These are phyloP conservation scores for Pseudogymnoascus pannorum DNA, from an alignment of 2,329 filamentous ascomycete genomes.

Conservation along the genomic window DNA sequence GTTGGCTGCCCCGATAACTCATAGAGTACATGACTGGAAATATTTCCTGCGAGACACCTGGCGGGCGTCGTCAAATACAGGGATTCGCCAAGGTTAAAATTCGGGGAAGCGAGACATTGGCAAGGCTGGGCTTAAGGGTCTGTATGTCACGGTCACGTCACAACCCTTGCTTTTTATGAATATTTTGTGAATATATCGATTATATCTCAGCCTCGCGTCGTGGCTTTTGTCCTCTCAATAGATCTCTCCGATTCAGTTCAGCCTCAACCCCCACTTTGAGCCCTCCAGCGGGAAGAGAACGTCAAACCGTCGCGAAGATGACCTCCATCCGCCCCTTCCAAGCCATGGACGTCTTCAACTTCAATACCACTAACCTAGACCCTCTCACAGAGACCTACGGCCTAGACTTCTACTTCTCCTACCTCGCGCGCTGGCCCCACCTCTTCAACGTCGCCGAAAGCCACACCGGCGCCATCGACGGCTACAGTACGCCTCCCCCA, in stretches of 20 bases:
- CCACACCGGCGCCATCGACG: constrained; percentile 78
- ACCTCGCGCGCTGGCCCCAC: constrained; percentile 91
- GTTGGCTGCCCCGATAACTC: constrained; percentile 21
- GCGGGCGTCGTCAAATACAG: constrained; percentile 31
- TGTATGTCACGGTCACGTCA: neutral
- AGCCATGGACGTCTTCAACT: constrained; percentile 74
- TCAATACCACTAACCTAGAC: constrained; percentile 94
- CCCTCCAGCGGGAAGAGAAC: neutral
- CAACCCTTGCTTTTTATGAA: neutral
- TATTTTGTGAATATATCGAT: neutral
- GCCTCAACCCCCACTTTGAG: neutral
- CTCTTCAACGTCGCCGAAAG: constrained; percentile 91
- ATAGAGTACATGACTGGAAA: constrained; percentile 23
- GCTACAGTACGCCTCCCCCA: constrained; percentile 63
- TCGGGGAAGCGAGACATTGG: constrained; percentile 24
- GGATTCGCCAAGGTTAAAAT: constrained; percentile 39
- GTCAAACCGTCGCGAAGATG: constrained; percentile 43
- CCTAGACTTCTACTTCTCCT: constrained; percentile 89
- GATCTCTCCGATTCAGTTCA: neutral
- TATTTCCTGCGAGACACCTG: constrained; percentile 23
- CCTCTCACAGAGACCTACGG: constrained; percentile 98
- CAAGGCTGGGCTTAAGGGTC: neutral
- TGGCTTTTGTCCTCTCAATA: neutral
- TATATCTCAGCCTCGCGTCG: neutral
- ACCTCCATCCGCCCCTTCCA: constrained; percentile 79